These are phyloP conservation scores for Hyaloscypha variabilis DNA, from an alignment of 495 filamentous ascomycete species.

Conservation along the genomic window DNA sequence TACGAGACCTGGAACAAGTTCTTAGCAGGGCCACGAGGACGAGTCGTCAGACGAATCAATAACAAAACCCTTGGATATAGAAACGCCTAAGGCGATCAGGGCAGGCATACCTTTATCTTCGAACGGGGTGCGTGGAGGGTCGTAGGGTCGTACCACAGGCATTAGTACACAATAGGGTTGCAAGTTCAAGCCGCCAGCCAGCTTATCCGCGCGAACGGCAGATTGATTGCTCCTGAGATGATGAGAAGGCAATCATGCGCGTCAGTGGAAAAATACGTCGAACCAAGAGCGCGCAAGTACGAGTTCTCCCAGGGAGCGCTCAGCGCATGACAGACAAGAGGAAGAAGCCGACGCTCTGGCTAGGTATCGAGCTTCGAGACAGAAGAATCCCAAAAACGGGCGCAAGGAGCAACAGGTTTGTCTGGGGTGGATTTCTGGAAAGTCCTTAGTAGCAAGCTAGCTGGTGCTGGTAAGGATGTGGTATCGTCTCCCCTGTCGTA, in stretches of 20 bases:
- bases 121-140: conserved; percentile 14
- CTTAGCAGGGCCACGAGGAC: conserved; percentile 21
- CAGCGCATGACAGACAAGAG: no score
- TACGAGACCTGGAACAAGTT: conserved; percentile 14
- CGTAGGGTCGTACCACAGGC: conserved; percentile 20
- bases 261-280: conserved; percentile 7
- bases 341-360: no score
- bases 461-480: no score
- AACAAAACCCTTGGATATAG: conserved; percentile 17
- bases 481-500: no score
- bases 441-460: no score
- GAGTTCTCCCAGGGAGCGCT: not conserved
- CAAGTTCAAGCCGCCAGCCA: conserved; percentile 12
- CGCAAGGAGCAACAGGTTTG: no score
- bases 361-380: no score
- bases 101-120: conserved; percentile 26
- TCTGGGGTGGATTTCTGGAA: no score
- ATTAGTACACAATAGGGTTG: conserved; percentile 15
- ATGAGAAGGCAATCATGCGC: conserved; percentile 6
- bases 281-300: not conserved
- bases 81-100: conserved; percentile 30
- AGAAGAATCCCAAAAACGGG: no score
- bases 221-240: conserved; percentile 25
- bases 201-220: conserved; percentile 27
- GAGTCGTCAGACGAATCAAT: conserved; percentile 27